phyloP scores from a whole-genome alignment of 805 yeast species.

The Wickerhamomyces chambardii region DNA sequence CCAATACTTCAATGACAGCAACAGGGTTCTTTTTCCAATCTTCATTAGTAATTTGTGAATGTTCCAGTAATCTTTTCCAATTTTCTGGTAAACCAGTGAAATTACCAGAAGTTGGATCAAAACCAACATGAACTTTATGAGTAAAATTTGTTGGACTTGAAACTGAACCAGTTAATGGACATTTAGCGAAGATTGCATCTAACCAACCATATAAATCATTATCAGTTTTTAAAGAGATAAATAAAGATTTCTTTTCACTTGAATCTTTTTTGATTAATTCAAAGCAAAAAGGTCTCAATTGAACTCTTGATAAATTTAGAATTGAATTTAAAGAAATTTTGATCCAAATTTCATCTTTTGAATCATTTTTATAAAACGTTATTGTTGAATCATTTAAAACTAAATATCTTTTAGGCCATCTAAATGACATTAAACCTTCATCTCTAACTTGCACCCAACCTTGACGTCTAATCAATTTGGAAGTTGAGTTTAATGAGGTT shows the following conservation, averaged over 20 bases:
- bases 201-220: conserved; percentile 84
- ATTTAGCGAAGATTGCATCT: conserved; percentile 74
- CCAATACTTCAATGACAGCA: conserved; percentile 88
- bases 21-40: conserved; percentile 93
- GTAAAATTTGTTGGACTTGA: conserved; percentile 93
- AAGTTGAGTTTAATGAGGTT: conserved; percentile 13
- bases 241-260: conserved; percentile 47
- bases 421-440: conserved; percentile 79
- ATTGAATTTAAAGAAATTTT: conserved; percentile 52
- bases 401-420: conserved; percentile 89
- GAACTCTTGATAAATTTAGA: conserved; percentile 56
- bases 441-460: conserved; percentile 94
- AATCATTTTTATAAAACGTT: conserved; percentile 66
- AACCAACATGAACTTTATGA: conserved; percentile 86
- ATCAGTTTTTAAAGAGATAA: conserved; percentile 68
- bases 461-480: conserved; percentile 26
- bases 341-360: conserved; percentile 34
- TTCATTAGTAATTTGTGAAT: conserved; percentile 83
- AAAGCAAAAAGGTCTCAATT: conserved; percentile 69
- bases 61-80: conserved; percentile 81
- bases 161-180: conserved; percentile 57
- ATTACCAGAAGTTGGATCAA: conserved; percentile 76
- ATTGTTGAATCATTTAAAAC: conserved; percentile 69
- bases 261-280: conserved; percentile 46
- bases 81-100: conserved; percentile 91